phyloP scores from a whole-genome alignment of 495 filamentous ascomycete genomes.

The Lophiostoma macrostomum region DNA sequence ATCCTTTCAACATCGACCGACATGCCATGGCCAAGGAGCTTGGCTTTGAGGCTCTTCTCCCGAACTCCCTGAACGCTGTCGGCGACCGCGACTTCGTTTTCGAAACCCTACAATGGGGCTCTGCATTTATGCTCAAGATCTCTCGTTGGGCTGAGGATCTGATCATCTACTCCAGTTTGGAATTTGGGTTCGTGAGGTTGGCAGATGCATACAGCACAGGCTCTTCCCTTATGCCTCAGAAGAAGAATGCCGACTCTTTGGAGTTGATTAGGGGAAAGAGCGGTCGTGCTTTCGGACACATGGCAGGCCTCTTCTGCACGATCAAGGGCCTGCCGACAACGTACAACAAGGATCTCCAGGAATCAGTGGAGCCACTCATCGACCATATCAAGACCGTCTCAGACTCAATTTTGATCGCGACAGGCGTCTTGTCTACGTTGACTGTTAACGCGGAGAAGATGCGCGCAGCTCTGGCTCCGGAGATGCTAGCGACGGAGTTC shows the following conservation, averaged over 20 bases:
- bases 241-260: slow-evolving; percentile 77
- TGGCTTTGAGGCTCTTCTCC: slow-evolving; percentile 76
- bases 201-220: slow-evolving; percentile 87
- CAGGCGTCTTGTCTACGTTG: slow-evolving; percentile 67
- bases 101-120: slow-evolving; percentile 87
- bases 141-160: slow-evolving; percentile 86
- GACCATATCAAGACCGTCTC: slow-evolving; percentile 83
- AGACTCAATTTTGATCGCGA: slow-evolving; percentile 84
- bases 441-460: slow-evolving; percentile 70
- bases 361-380: slow-evolving; percentile 82
- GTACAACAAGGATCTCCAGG: slow-evolving; percentile 95
- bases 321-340: slow-evolving; percentile 86
- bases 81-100: slow-evolving; percentile 86
- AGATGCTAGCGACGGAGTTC: slow-evolving; percentile 62
- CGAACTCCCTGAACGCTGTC: slow-evolving; percentile 82
- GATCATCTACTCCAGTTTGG: slow-evolving; percentile 79
- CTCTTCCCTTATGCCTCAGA: slow-evolving; percentile 87
- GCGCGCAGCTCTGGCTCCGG: slow-evolving; percentile 68
- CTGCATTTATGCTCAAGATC: slow-evolving; percentile 81
- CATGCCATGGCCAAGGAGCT: slow-evolving; percentile 83
- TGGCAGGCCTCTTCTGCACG: slow-evolving; percentile 83
- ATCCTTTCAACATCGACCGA: slow-evolving; percentile 88
- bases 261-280: slow-evolving; percentile 87
- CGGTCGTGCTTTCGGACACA: slow-evolving; percentile 80
- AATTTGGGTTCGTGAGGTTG: slow-evolving; percentile 78